These are phyloP conservation scores for Xylaria castorea DNA, from an alignment of 495 filamentous ascomycete genomes.

Conservation along the genomic window DNA sequence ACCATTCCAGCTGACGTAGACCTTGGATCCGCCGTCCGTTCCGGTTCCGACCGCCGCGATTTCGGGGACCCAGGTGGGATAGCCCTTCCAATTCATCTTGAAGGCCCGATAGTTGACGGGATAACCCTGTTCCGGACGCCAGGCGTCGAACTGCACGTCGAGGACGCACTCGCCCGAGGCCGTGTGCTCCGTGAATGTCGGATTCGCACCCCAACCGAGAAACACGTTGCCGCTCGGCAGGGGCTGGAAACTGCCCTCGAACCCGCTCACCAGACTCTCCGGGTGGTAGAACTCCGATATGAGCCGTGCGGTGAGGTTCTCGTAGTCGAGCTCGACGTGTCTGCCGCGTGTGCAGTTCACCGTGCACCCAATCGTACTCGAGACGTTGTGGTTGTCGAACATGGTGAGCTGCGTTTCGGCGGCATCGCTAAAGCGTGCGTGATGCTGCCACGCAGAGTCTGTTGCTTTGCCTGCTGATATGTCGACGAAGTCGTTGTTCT, in stretches of 20 bases:
- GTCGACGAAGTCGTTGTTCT: slow-evolving; percentile 53
- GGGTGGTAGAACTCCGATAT: slow-evolving; percentile 34
- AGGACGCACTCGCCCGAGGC: slow-evolving; percentile 34
- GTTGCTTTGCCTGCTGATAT: slow-evolving; percentile 50
- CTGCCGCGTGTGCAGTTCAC: slow-evolving; percentile 46
- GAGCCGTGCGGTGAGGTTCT: slow-evolving; percentile 40
- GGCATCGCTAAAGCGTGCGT: slow-evolving; percentile 52
- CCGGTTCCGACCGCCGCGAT: slow-evolving; percentile 22
- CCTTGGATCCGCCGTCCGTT: slow-evolving; percentile 2
- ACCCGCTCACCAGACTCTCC: slow-evolving; percentile 35
- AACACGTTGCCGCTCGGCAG: slow-evolving; percentile 55
- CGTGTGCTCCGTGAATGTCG: slow-evolving; percentile 57
- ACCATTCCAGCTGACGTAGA: slow-evolving; percentile 44
- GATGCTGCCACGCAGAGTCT: slow-evolving; percentile 61
- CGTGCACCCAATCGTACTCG: slow-evolving; percentile 21
- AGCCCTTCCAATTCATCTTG: slow-evolving; percentile 38
- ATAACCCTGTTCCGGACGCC: slow-evolving; percentile 9
- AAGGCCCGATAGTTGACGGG: slow-evolving; percentile 32
- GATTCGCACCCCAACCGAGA: slow-evolving; percentile 54
- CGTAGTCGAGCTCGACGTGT: slow-evolving; percentile 52
- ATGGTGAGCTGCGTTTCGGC: slow-evolving; percentile 38
- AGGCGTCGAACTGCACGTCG: slow-evolving; percentile 33
- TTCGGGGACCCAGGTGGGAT: slow-evolving; percentile 29
- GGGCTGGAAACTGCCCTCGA: slow-evolving; percentile 56
- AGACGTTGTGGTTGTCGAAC: slow-evolving; percentile 46